Conservation (phyloP, 768 basidiomycete species). For the Lentinus brumalis region DNA sequence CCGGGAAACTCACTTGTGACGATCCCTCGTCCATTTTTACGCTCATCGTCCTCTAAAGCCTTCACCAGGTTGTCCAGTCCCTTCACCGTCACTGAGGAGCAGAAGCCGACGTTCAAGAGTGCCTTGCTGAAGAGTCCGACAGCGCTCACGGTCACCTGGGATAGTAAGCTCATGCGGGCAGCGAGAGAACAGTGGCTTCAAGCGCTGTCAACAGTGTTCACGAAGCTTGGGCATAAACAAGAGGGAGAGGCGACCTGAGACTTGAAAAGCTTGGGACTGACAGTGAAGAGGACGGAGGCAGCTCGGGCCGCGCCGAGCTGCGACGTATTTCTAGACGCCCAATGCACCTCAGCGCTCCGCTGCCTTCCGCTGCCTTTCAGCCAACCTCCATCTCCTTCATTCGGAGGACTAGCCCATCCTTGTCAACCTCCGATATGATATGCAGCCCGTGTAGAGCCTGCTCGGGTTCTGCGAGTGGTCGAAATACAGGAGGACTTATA, state of each 20-base stretch:
- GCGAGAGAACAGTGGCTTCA: not conserved
- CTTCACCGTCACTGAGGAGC: conserved; percentile 64
- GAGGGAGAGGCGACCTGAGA: not conserved
- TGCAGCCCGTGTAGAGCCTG: too few relatives aligned
- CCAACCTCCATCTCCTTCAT: not conserved
- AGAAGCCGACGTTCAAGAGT: conserved; percentile 67
- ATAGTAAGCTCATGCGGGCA: conserved; percentile 39
- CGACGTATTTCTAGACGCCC: too few relatives aligned
- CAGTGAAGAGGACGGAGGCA: too few relatives aligned
- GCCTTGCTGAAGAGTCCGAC: conserved; percentile 82
- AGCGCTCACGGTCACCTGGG: conserved; percentile 60
- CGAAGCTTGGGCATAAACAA: too few relatives aligned
- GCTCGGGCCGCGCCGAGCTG: too few relatives aligned
- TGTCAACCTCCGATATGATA: too few relatives aligned
- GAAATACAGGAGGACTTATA: too few relatives aligned
- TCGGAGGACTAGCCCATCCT: not conserved
- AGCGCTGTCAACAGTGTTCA: not conserved
- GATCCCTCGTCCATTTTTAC: conserved; percentile 59
- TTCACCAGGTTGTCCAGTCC: conserved; percentile 67
- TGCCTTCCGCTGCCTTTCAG: not conserved
- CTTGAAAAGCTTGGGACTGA: not conserved
- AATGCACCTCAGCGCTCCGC: too few relatives aligned
- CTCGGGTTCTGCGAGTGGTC: too few relatives aligned
- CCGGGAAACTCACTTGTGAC: conserved; percentile 62
- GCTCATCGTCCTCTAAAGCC: conserved; percentile 54